Evolutionary conservation across 805 yeast species (phyloP), one percentile per base, ranked within the genome.

Genomic region (Yarrowia alimentaria): DNA sequence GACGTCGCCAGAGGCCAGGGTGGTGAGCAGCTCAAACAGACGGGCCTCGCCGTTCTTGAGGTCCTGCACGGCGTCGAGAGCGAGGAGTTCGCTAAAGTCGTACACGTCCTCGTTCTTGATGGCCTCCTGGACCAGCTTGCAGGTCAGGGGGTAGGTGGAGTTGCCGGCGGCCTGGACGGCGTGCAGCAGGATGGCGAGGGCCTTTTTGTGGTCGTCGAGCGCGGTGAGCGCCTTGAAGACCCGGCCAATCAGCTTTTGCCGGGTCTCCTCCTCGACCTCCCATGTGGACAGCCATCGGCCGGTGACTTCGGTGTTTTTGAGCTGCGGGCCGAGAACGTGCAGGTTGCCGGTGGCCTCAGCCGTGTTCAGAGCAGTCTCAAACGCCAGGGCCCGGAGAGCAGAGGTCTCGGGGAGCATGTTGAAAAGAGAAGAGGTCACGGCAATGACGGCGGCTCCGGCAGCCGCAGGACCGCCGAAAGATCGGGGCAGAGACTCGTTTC

Each of bases 401-500:
- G 20, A 5, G 20, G 55, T n/a, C n/a, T n/a, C 51, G 13, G 64
- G 59, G 34, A 71, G 59, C 19, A 68, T 61, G 58, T 70, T 71
- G 63, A 71, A 71, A 31, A 69, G 60, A 55, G 68, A 69, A 42
- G 70, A 60, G 42, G 68, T 56, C 6, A 69, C 67, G 0, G 66
- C 60, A 34, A 68, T 57, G 13, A 61, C 57, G 42, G 65, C 57
- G 53, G 59, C 62, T 20, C 62, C 57, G 22, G 57, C 53, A 14
- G 52, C 49, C 17, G 57, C 35, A 6, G 58, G 53, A 31, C 57
- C 55, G 37, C 48, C 35, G 37, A 43, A 43, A 12, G 50, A 30
- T 20, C 50, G 35, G 9, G 50, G 50, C 28, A 43, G 37, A 37
- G 29, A 30, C 21, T 13, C 11, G 30, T 30, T 26, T 29, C 37